Evolutionary conservation across 169 alveolate genomes (phyloP).

Genomic region (Plasmodium gonderi): DNA sequence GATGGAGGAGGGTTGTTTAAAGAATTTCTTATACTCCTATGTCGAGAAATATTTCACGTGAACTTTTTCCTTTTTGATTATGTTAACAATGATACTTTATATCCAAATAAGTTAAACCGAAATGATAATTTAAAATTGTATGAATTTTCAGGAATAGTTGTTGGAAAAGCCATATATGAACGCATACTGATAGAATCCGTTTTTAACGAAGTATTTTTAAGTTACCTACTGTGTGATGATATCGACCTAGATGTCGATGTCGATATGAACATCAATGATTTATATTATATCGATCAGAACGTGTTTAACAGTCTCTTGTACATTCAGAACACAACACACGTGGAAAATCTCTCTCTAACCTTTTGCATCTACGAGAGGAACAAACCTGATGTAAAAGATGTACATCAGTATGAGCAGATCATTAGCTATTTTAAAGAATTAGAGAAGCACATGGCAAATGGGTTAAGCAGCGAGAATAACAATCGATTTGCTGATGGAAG

Average conservation of each 20-base stretch:
- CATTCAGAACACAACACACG: constrained; percentile 78
- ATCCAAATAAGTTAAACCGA: constrained; percentile 79
- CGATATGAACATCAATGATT: constrained; percentile 88
- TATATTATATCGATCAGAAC: constrained; percentile 76
- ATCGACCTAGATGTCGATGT: constrained; percentile 35
- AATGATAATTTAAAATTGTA: constrained; percentile 80
- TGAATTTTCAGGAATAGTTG: constrained; percentile 87
- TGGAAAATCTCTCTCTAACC: constrained; percentile 81
- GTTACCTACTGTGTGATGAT: constrained; percentile 87
- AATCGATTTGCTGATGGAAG: neutral
- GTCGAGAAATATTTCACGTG: constrained; percentile 90
- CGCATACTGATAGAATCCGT: constrained; percentile 92
- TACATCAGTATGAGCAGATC: constrained; percentile 8
- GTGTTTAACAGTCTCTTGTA: constrained; percentile 76
- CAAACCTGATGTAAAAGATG: constrained; percentile 35
- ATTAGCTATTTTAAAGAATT: constrained; percentile 17
- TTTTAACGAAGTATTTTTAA: constrained; percentile 89
- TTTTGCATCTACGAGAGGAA: constrained; percentile 73
- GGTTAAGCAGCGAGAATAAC: neutral
- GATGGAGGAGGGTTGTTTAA: constrained; percentile 99
- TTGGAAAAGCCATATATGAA: constrained; percentile 95
- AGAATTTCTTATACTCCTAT: constrained; percentile 93
- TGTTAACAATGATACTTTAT: constrained; percentile 75
- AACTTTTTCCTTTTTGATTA: constrained; percentile 88
- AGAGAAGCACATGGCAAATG: neutral